Evolutionary conservation across 2,329 filamentous ascomycete species (phyloP), one percentile per base, ranked within the genome.

Genomic region (Aphanocladium album): DNA sequence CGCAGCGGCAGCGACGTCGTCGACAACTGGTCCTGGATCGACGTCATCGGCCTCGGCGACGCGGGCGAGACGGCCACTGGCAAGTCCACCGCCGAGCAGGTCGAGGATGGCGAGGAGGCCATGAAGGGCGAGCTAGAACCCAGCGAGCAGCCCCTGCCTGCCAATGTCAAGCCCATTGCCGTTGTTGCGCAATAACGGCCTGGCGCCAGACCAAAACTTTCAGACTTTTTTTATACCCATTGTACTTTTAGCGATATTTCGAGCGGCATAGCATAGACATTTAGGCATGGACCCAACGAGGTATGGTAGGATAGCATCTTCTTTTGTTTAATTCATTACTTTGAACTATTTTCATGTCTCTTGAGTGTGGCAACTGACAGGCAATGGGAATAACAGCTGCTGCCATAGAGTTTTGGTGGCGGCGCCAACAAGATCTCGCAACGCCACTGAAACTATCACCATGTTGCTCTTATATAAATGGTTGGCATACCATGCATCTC

Each of bases 11-110:
- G 70, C 52, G 68, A 69, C 1, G 64, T 64, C 1, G 76, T 85
- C 8, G 75, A 77, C 3, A 72, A 75, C 58, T 86, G 83, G 83
- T 69, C 72, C 46, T 82, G 78, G 77, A 78, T 85, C 62, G 79
- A 84, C 54, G 73, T 80, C 21, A 74, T 82, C 2, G 82, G 81
- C 8, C 72, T 83, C 63, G 83, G 74, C 0, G 70, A 72, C 1
- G 62, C 66, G 2, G 68, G 63, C 7, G 70, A 72, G 3, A 63
- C 65, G 9, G 68, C 67, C 9, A 66, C 62, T 4, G 71, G 68
- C 56, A 73, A 74, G 66, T 68, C 71, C 0, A 62, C 66, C 1
- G 60, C 66, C 12, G 62, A 72, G 58, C 68, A 74, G 63, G 69
- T 75, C 12, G 73, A 74, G 21, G 69, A 74, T 11, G 67, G 68